Evolutionary conservation across 139 green algal genomes (phyloP).

Genomic region (Choricystis sp.): DNA sequence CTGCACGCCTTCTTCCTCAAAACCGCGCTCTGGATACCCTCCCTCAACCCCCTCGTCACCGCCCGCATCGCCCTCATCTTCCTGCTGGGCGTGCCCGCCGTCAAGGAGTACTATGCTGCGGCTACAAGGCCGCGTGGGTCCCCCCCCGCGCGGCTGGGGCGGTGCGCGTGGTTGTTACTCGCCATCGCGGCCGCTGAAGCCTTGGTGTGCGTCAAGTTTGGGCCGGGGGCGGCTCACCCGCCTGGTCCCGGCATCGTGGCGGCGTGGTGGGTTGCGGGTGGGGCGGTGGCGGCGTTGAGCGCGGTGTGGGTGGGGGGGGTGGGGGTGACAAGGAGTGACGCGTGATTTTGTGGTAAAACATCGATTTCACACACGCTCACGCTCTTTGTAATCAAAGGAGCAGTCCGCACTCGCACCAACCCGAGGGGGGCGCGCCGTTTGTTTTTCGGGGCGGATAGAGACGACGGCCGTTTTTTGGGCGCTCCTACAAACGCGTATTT

Average conservation of each 20-base stretch:
- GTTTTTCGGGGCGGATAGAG: too few relatives aligned
- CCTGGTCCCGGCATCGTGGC: not conserved
- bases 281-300: not conserved
- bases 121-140: not conserved
- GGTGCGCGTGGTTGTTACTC: constrained; percentile 62
- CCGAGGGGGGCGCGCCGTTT: too few relatives aligned
- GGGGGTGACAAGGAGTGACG: not conserved
- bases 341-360: too few relatives aligned
- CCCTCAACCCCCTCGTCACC: constrained; percentile 63
- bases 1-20: constrained; percentile 95
- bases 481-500: too few relatives aligned
- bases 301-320: not conserved
- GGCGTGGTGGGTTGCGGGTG: not conserved
- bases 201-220: constrained; percentile 66
- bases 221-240: constrained; percentile 14
- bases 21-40: constrained; percentile 72
- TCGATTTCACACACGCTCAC: too few relatives aligned
- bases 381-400: too few relatives aligned
- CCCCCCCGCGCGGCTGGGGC: constrained; percentile 48
- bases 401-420: too few relatives aligned
- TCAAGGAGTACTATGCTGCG: constrained; percentile 12
- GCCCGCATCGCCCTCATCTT: constrained; percentile 45
- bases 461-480: too few relatives aligned
- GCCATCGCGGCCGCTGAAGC: constrained; percentile 43
- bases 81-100: constrained; percentile 34